Evolutionary conservation across 1,284 basidiomycete species (phyloP).

Genomic region (Tilletia caries): DNA sequence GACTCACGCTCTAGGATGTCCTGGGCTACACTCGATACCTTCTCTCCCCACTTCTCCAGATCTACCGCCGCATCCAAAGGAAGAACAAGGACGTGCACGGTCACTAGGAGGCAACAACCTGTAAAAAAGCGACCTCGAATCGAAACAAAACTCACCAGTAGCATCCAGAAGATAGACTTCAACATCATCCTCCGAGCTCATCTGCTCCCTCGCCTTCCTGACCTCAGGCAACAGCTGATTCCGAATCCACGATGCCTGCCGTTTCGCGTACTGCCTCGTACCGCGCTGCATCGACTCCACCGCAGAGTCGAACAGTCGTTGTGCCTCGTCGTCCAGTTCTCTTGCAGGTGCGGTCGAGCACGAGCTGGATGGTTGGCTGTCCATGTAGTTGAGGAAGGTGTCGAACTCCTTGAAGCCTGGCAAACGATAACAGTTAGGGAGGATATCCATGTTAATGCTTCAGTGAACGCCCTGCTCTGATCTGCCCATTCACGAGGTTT

Average conservation of each 20-base stretch:
- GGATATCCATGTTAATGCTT: background rate
- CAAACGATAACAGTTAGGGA: background rate
- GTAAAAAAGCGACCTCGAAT: background rate
- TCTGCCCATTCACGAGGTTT: too few species aligned
- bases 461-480: too few species aligned
- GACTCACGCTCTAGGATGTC: conserved; percentile 14
- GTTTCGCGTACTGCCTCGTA: conserved; percentile 86
- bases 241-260: conserved; percentile 86
- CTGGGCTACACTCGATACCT: background rate
- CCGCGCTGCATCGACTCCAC: conserved; percentile 77
- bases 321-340: conserved; percentile 6
- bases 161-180: conserved; percentile 67
- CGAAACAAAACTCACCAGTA: conserved; percentile 59
- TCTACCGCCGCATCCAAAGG: conserved; percentile 53
- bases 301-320: conserved; percentile 60
- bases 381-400: conserved; percentile 60
- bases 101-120: too few species aligned
- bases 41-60: conserved; percentile 45
- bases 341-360: background rate
- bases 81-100: too few species aligned
- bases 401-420: conserved; percentile 87
- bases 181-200: conserved; percentile 39
- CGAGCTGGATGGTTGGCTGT: background rate
- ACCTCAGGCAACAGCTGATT: conserved; percentile 83
- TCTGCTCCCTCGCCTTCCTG: conserved; percentile 52